Base-by-base conservation (phyloP, 2,329 filamentous ascomycete genomes). In the Epichloe bromicola region DNA sequence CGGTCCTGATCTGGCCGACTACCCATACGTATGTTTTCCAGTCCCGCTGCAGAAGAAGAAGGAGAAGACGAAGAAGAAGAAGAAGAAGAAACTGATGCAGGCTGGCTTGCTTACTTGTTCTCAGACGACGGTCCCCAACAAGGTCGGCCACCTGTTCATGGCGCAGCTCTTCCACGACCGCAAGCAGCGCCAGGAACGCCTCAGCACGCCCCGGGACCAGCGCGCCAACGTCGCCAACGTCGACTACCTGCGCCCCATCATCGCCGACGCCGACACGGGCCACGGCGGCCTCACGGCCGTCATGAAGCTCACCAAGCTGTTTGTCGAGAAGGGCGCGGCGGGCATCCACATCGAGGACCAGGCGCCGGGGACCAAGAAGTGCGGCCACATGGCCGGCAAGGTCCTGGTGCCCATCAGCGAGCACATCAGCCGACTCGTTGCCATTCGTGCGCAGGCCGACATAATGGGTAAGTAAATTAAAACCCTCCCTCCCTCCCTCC, bases 291-390 rank as follows among this genome's bases (percentile, higher is more conserved):
- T 98, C 55, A 97, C 93, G n/a, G 93, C 93, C 51, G 86, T 97
- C 61, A 97, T 98, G 93, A 98, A 97, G 78, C 82, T 98, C 60
- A 97, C 93, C 57, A 96, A 96, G 77, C 80, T 97, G 52, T 97
- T 98, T 68, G 73, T 97, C 57, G 93, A 98, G 75, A 89, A 90
- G 70, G 93, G 93, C 60, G 93, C 93, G 44, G 93, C 93, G 41
- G 93, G 93, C 58, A 96, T 98, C 63, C 93, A 98, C 72, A 96
- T 98, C 60, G 93, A 98, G 72, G 93, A 98, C 67, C 93, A 97
- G 71, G 91, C 93, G 4, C 91, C 93, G 3, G 93, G 93, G 50
- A 97, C 93, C 47, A 98, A 98, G 81, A 98, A 98, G 80, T 98
- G 93, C 68, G 93, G 93, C 56, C 93, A 97, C 73, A 97, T 97